Base-by-base conservation (phyloP, 1,139 yeast species). In the Geotrichum klebahnii region DNA sequence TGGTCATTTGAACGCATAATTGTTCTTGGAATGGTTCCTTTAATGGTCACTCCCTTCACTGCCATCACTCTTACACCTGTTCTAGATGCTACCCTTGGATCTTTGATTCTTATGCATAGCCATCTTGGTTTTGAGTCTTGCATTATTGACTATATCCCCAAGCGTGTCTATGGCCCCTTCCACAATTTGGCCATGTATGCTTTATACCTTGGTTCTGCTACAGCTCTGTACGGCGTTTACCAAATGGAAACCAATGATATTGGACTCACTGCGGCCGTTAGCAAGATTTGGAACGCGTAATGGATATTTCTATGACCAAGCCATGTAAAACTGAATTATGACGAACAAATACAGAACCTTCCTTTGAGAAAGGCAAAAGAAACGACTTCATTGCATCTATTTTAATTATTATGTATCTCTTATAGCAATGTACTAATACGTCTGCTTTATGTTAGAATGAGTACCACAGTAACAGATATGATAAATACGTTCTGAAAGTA, bases 111-210 rank as follows among this genome's bases (percentile, higher is more conserved):
- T 57, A 74, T 80, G 60, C 97, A 90, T 71, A 76, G 83, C 53
- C 86, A 85, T 67, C 77, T 81, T 51, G 97, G 97, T 0, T 78
- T 90, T 70, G 82, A 81, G 62, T 76, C 95, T 33, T 87, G 96
- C 72, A 88, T 90, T 63, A 79, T 82, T 55, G 97, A 90, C 69
- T 89, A 89, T 70, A 83, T 90, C 55, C 97, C 96, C 48, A 74
- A 75, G 67, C 79, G 96, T 66, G 88, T 82, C 35, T 90, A 82
- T 66, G 95, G 95, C 9, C 63, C 73, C 40, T 78, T 84, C 77
- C 84, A 85, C 69, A 76, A 73, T 51, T 65, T 74, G 41, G 86
- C 92, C 50, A 75, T 79, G 73, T 75, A 76, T 58, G 67, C 84
- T 46, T 75, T 90, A 61, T 79, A 82, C 47, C 67, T 80, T 8